Evolutionary conservation across 2,329 filamentous ascomycete species (phyloP).

Genomic region (Colletotrichum truncatum): DNA sequence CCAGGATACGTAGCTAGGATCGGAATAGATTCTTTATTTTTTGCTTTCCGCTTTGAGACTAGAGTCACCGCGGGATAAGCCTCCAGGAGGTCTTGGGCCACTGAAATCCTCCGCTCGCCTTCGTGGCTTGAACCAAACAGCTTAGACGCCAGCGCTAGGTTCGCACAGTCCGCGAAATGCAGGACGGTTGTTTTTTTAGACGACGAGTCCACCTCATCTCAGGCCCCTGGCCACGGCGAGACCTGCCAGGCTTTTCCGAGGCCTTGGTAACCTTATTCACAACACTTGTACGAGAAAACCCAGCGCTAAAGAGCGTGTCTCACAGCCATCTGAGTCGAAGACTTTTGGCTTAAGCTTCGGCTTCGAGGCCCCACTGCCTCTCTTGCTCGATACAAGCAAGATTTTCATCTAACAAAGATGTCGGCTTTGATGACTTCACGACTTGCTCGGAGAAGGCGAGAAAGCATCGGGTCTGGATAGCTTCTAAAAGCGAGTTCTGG

Average conservation of each 20-base stretch:
- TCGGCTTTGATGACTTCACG: not conserved
- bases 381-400: not conserved
- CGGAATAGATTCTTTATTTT: not conserved
- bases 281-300: not conserved
- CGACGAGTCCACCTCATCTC: not conserved
- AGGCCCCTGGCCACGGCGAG: not conserved
- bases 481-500: not conserved
- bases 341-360: not conserved
- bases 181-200: conserved; percentile 4
- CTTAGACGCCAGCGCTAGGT: not conserved
- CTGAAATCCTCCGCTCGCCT: not conserved
- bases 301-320: not conserved
- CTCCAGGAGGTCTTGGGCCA: conserved; percentile 11
- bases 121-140: conserved; percentile 1
- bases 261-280: conserved; percentile 6
- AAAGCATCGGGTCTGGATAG: not conserved
- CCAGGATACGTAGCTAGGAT: not conserved
- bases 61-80: conserved; percentile 18
- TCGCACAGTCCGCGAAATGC: not conserved
- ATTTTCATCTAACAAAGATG: not conserved
- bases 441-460: not conserved
- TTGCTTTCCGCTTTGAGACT: conserved; percentile 6
- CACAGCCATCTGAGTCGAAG: not conserved
- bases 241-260: conserved; percentile 1
- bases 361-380: not conserved